Percentiles rank a stretch among this genome's conserved stretches.
These are phyloP conservation scores for Acanthamoeba royreba DNA, from an alignment of 208 protist species.

Conservation along the genomic window DNA sequence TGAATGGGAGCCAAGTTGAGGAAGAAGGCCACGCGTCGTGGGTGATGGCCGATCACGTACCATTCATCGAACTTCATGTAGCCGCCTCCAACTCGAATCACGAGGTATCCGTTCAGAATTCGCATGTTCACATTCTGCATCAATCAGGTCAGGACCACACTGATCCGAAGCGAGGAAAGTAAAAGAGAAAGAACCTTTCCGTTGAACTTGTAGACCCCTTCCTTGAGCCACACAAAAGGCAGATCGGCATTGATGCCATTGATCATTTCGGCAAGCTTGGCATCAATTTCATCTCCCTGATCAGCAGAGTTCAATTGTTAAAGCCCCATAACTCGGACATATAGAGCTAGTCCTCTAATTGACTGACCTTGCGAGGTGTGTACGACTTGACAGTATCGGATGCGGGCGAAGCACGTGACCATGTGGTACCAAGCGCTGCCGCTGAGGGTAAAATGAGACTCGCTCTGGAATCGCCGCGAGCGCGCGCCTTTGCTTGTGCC, in stretches of 20 bases:
- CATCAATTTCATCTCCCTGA: not conserved
- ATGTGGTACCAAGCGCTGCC: not conserved
- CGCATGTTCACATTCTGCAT: slow-evolving; percentile 33
- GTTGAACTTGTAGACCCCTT: not conserved
- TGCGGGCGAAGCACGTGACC: not conserved
- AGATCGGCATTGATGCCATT: not conserved
- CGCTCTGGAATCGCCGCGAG: not conserved
- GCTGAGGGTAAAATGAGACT: not conserved
- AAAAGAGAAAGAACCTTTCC: not conserved
- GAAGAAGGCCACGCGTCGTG: not conserved
- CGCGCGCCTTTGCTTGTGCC: not conserved
- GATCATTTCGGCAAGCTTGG: not conserved
- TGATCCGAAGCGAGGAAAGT: not conserved
- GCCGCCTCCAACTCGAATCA: slow-evolving; percentile 13
- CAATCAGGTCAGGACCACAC: not conserved
- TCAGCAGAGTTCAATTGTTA: not conserved
- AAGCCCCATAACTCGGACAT: too few relatives aligned
- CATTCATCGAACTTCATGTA: slow-evolving; percentile 44
- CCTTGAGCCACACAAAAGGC: not conserved
- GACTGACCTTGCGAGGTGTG: not conserved
- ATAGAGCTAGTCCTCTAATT: too few relatives aligned
- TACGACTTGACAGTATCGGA: not conserved
- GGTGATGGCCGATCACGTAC: not conserved
- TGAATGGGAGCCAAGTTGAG: not conserved
- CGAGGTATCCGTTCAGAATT: slow-evolving; percentile 39